Evolutionary conservation across 1,284 basidiomycete genomes (phyloP), one percentile per base, ranked within the genome.

Genomic region (Austropuccinia psidii): DNA sequence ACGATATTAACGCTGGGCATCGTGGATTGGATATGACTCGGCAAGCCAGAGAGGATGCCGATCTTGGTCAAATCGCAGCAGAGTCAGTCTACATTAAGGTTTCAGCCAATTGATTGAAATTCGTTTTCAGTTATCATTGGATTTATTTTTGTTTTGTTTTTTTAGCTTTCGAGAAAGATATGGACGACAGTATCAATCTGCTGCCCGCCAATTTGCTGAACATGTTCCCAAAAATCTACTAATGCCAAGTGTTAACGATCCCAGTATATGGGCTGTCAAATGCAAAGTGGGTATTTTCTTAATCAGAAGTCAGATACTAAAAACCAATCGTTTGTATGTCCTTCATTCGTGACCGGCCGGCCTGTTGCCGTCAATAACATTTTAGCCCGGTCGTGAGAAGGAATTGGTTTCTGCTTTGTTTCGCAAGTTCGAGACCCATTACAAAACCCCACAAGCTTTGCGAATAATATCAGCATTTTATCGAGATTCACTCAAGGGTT

Each of bases 181-280:
- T 91, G 86, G 76, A 50, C 45, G 70, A 9, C 55, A 75, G 70
- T 74, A 77, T 31, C 76, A 81, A 73, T 75, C 77, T 27, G 73
- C 79, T 19, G 78, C 79, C n/a, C 60, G 70, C 31, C 76, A 76
- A 33, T 79, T 80, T 75, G 81, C 80, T 41, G 95, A 93, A 79
- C 90, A 92, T 77, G 88, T 98, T 39, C 95, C 96, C 0, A 93
- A 98, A 79, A 87, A 93, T n/a, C 83, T 97, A 58, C 85, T 96
- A 52, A 98, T 98, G 94, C 95, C 95, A 41, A 91, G 90, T 17
- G 93, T 97, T 7, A 89, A 96, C 75, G 95, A 98, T 80, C 91
- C 95, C 6, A 94, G 88, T 79, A 83, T 99, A 77, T 99, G 93
- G 93, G 93, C 94, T 82, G 88, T 98, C 67, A 86, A 90, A 77